A percentile compares a stretch with the other conserved stretches of the same genome.
phyloP scores from a whole-genome alignment of 495 filamentous ascomycete genomes.

The Articulospora tetracladia region DNA sequence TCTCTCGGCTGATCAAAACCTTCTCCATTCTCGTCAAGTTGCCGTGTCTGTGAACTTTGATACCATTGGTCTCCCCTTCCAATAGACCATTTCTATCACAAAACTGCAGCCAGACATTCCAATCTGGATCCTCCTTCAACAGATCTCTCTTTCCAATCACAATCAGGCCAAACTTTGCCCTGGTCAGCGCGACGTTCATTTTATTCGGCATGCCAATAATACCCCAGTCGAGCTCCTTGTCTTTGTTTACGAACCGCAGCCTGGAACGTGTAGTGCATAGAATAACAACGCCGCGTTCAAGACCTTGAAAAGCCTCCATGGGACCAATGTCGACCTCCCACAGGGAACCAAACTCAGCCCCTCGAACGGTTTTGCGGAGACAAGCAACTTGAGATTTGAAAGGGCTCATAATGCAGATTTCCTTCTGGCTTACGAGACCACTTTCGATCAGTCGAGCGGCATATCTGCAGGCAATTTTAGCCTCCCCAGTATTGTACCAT shows the following conservation, averaged over 20 bases:
- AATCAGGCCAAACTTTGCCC: constrained; percentile 49
- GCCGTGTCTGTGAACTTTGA: not conserved
- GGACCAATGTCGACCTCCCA: constrained; percentile 50
- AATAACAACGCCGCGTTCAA: constrained; percentile 50
- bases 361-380: constrained; percentile 36
- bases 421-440: constrained; percentile 31
- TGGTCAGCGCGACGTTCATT: constrained; percentile 53
- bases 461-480: constrained; percentile 38
- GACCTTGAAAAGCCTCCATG: constrained; percentile 54
- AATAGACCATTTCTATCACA: constrained; percentile 39
- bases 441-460: constrained; percentile 34
- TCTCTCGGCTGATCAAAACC: constrained; percentile 20
- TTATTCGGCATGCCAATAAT: constrained; percentile 42
- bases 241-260: constrained; percentile 41
- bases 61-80: constrained; percentile 8
- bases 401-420: constrained; percentile 52
- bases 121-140: constrained; percentile 37
- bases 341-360: constrained; percentile 25
- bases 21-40: constrained; percentile 22
- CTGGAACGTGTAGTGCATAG: constrained; percentile 50
- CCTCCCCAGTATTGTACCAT: constrained; percentile 50
- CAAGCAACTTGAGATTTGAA: constrained; percentile 49
- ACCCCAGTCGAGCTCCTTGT: constrained; percentile 41
- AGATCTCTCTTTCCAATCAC: constrained; percentile 47
- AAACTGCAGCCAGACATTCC: constrained; percentile 44